Evolutionary conservation across 352 stramenopile genomes (phyloP).

Genomic region (Pythium guiyangense): DNA sequence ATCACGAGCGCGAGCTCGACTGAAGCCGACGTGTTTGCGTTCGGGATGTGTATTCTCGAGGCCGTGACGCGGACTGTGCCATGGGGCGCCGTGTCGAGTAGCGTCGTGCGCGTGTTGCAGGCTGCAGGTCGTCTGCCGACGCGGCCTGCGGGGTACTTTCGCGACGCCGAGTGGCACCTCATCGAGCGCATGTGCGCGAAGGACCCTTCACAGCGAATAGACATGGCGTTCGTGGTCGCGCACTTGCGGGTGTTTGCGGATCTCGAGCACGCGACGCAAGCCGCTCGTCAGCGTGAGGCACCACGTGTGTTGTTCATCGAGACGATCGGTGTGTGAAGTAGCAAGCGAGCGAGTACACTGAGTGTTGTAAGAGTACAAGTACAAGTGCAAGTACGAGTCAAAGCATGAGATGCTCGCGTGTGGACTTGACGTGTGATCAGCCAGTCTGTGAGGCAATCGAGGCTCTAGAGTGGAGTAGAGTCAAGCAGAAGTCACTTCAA

Average conservation of each 20-base stretch:
- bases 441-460: too few species aligned
- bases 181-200: slow-evolving; percentile 13
- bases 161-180: slow-evolving; percentile 11
- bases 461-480: too few species aligned
- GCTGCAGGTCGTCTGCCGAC: slow-evolving; percentile 2
- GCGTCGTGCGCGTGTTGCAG: slow-evolving; percentile 5
- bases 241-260: slow-evolving; percentile 7
- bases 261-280: slow-evolving; percentile 1
- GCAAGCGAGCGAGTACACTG: too few species aligned
- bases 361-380: too few species aligned
- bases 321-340: not conserved
- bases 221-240: slow-evolving; percentile 3
- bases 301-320: slow-evolving; percentile 7
- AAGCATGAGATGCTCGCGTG: too few species aligned
- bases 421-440: too few species aligned
- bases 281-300: slow-evolving; percentile 3
- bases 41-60: slow-evolving; percentile 11
- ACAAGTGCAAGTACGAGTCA: too few species aligned
- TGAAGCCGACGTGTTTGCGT: slow-evolving; percentile 6
- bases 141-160: not conserved
- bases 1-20: not conserved
- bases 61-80: slow-evolving; percentile 6
- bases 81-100: slow-evolving; percentile 5
- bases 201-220: not conserved
- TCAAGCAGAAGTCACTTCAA: too few species aligned